Conservation (phyloP, 129 eudicot genomes). For the Escallonia rubra region DNA sequence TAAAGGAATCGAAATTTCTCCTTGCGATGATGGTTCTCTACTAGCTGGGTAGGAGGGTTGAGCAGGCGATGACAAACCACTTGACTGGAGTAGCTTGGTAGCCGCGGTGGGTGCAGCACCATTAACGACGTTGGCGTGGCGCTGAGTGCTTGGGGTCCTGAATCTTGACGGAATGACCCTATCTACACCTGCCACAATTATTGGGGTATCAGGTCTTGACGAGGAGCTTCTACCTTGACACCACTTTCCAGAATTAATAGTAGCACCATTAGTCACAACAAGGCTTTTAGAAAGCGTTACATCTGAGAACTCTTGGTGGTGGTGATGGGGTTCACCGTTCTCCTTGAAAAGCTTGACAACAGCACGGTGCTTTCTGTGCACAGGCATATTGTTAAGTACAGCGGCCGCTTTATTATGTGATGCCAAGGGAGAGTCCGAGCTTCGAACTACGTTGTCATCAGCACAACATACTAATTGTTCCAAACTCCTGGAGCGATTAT, state of each 20-base stretch:
- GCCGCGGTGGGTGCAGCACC: slow-evolving; percentile 38
- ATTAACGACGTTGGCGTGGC: neutral
- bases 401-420: slow-evolving; percentile 5
- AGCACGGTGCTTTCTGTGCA: slow-evolving; percentile 28
- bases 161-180: slow-evolving; percentile 51
- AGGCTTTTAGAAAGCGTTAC: neutral
- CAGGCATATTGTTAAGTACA: neutral
- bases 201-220: slow-evolving; percentile 68
- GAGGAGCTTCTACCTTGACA: neutral
- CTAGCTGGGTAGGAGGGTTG: neutral
- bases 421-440: slow-evolving; percentile 33
- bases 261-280: neutral
- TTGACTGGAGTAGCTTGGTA: slow-evolving; percentile 49
- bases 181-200: slow-evolving; percentile 15
- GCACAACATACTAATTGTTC: slow-evolving; percentile 15
- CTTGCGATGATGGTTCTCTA: neutral
- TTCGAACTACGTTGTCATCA: slow-evolving; percentile 34
- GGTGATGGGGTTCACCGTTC: slow-evolving; percentile 17
- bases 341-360: slow-evolving; percentile 38
- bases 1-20: neutral
- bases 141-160: slow-evolving; percentile 18
- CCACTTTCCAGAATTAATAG: neutral
- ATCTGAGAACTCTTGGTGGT: slow-evolving; percentile 15
- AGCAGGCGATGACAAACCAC: slow-evolving; percentile 32
- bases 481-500: slow-evolving; percentile 9